phyloP scores from a whole-genome alignment of 805 yeast species.

The Lipomyces starkeyi region DNA sequence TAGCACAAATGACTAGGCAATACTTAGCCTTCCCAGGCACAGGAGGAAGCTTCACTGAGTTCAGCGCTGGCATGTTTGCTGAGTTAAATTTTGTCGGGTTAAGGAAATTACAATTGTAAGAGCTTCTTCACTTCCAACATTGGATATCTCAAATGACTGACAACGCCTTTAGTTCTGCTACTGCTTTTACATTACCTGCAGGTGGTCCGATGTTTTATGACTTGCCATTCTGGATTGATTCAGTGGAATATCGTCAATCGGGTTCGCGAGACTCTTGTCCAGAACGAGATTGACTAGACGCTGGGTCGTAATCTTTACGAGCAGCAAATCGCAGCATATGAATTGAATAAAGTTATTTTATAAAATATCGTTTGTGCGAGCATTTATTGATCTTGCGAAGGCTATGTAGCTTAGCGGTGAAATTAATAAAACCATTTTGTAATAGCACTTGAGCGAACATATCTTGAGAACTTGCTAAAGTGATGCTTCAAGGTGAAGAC shows the following conservation, averaged over 20 bases:
- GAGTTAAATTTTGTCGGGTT: background rate
- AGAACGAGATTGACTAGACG: background rate
- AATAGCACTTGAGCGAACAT: no score
- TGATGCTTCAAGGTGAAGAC: no score
- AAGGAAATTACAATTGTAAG: constrained; percentile 7
- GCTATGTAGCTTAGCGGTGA: no score
- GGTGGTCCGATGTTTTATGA: background rate
- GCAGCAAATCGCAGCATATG: no score
- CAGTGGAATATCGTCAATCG: background rate
- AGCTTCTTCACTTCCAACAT: background rate
- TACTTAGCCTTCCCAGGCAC: constrained; percentile 6
- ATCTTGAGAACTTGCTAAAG: no score
- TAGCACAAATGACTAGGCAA: background rate
- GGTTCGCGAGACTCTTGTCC: background rate
- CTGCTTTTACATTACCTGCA: no score
- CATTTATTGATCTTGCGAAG: no score
- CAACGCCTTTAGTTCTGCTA: background rate
- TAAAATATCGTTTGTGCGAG: no score
- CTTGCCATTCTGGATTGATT: constrained; percentile 8
- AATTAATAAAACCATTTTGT: no score
- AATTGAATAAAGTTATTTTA: no score
- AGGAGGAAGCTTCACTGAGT: background rate
- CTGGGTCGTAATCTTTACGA: no score
- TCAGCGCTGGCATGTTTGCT: background rate
- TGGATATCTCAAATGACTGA: background rate